Conservation (phyloP, 495 filamentous ascomycete species). For the Talaromyces thailandensis region DNA sequence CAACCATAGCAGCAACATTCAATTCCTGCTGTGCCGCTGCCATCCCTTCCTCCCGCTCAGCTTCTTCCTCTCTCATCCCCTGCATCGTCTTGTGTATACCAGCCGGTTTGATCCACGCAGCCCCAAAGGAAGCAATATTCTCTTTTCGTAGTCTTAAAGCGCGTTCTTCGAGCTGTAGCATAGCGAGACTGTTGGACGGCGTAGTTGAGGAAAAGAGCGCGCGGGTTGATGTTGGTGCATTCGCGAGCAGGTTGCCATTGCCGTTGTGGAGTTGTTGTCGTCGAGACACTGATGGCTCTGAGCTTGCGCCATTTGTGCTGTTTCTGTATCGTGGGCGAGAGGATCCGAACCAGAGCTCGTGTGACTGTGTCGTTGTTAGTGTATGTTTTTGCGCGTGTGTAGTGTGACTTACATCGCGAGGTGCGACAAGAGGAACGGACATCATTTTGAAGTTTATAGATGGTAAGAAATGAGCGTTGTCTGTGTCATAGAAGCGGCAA, state of each 20-base stretch:
- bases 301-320: conserved; percentile 7
- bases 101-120: conserved; percentile 64
- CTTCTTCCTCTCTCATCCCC: conserved; percentile 66
- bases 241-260: conserved; percentile 1
- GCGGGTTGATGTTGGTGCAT: conserved; percentile 9
- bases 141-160: conserved; percentile 57
- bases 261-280: conserved; percentile 1
- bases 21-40: conserved; percentile 60
- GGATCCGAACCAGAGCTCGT: conserved; percentile 63
- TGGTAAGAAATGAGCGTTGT: neutral
- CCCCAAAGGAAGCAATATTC: conserved; percentile 66
- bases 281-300: conserved; percentile 14
- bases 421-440: conserved; percentile 62
- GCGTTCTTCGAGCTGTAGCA: conserved; percentile 59
- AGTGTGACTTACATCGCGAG: conserved; percentile 55
- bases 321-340: conserved; percentile 29
- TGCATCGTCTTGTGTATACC: conserved; percentile 46
- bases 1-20: conserved; percentile 53
- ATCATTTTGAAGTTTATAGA: conserved; percentile 27
- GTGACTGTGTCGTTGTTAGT: conserved; percentile 38
- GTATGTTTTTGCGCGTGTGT: neutral
- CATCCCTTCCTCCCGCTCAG: conserved; percentile 72
- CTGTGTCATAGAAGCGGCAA: neutral
- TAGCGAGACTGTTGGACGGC: conserved; percentile 38
- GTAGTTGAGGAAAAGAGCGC: conserved; percentile 19